phyloP scores from a whole-genome alignment of 2,329 filamentous ascomycete genomes.

The Fusarium transvaalense region DNA sequence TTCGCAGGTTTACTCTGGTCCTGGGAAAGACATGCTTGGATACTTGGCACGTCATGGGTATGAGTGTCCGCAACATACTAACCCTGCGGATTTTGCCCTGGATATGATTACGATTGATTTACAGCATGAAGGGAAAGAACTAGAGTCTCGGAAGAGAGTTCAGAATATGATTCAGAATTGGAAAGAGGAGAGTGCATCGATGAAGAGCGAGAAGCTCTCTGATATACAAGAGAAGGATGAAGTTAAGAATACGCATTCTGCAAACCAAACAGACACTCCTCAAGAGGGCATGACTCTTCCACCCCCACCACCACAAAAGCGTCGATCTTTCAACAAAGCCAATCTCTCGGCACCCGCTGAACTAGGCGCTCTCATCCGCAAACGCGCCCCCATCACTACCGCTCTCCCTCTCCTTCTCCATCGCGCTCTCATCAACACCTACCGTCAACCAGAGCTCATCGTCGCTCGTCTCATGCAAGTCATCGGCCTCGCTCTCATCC shows the following conservation, averaged over 20 bases:
- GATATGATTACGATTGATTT: constrained; percentile 83
- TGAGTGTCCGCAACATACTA: constrained; percentile 76
- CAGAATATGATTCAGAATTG: constrained; percentile 71
- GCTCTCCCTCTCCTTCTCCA: constrained; percentile 77
- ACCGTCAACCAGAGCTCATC: constrained; percentile 73
- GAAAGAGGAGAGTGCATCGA: constrained; percentile 49
- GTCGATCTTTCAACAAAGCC: constrained; percentile 58
- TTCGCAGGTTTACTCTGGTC: constrained; percentile 74
- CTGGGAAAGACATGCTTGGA: constrained; percentile 71
- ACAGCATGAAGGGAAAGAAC: constrained; percentile 73
- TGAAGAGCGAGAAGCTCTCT: constrained; percentile 41
- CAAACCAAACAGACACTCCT: neutral
- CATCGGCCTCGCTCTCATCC: constrained; percentile 70
- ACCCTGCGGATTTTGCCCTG: constrained; percentile 82
- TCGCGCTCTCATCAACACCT: constrained; percentile 76
- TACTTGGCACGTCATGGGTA: constrained; percentile 73
- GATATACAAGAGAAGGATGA: constrained; percentile 51
- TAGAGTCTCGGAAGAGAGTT: constrained; percentile 72
- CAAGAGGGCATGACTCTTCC: neutral
- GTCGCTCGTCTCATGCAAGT: constrained; percentile 77
- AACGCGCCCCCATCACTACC: constrained; percentile 69
- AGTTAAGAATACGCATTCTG: constrained; percentile 21
- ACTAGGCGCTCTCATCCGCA: constrained; percentile 75
- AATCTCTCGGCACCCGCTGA: constrained; percentile 76
- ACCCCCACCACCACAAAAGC: constrained; percentile 46